Percentiles rank a stretch among this genome's conserved stretches.
phyloP scores from a whole-genome alignment of 179 eudicot genomes.

The Spergularia azorica region DNA sequence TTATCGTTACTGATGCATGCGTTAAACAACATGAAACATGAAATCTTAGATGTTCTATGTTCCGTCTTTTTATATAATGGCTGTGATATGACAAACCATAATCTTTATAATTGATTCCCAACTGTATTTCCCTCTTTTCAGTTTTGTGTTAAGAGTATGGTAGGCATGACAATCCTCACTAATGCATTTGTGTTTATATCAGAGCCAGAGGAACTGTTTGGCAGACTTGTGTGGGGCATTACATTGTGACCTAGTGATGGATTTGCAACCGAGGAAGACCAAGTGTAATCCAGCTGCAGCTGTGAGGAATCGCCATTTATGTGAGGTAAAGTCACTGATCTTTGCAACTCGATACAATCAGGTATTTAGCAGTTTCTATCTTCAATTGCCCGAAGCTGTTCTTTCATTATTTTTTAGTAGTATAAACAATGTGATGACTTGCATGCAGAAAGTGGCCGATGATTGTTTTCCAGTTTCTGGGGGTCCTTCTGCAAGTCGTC shows the following conservation, averaged over 20 bases:
- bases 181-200: constrained; percentile 23
- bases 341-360: neutral
- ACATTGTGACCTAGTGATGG: constrained; percentile 78
- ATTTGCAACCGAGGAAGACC: constrained; percentile 45
- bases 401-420: neutral
- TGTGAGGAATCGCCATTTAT: constrained; percentile 63
- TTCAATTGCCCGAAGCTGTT: neutral
- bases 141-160: neutral
- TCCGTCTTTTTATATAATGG: neutral
- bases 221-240: constrained; percentile 89
- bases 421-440: constrained; percentile 20
- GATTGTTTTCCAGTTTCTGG: constrained; percentile 73
- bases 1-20: neutral
- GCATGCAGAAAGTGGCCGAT: constrained; percentile 72
- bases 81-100: neutral
- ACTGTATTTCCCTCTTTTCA: neutral
- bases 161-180: neutral
- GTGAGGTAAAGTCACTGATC: constrained; percentile 59
- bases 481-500: constrained; percentile 75
- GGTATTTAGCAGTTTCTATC: neutral
- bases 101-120: neutral
- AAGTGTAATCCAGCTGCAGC: constrained; percentile 95
- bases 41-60: neutral
- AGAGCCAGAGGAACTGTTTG: constrained; percentile 77
- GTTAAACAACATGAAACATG: neutral